A percentile compares a stretch with the other conserved stretches of the same genome.
Evolutionary conservation across 2,329 filamentous ascomycete genomes (phyloP).

Genomic region (Pseudogymnoascus sp.): DNA sequence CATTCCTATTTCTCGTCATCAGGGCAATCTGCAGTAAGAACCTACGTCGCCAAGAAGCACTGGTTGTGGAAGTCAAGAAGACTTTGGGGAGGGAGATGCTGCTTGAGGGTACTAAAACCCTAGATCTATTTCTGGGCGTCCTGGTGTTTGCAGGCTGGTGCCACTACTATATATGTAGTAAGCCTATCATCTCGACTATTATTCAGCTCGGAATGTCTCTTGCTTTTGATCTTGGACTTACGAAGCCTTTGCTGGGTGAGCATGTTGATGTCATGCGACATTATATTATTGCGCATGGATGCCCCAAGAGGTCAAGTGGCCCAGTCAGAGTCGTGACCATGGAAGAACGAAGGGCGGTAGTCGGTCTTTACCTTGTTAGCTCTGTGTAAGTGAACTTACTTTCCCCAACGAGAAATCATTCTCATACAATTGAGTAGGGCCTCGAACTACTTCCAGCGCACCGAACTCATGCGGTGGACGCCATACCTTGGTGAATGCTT

Average conservation of each 20-base stretch:
- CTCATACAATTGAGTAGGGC: not conserved
- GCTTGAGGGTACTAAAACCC: not conserved
- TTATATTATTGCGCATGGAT: not conserved
- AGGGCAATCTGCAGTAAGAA: not conserved
- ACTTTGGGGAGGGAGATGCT: conserved; percentile 1
- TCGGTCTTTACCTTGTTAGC: conserved; percentile 11
- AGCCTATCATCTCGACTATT: conserved; percentile 2
- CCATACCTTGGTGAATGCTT: conserved; percentile 15
- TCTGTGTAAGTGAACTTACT: conserved; percentile 11
- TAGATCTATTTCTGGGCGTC: not conserved
- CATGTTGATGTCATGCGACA: not conserved
- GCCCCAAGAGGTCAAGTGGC: not conserved
- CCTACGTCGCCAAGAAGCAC: not conserved
- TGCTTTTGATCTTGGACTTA: not conserved
- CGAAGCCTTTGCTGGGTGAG: not conserved
- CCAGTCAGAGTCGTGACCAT: not conserved
- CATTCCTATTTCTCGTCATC: not conserved
- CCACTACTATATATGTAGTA: not conserved
- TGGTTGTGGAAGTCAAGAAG: not conserved
- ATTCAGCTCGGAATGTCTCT: not conserved
- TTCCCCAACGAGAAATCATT: not conserved
- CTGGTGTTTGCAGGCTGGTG: conserved; percentile 2
- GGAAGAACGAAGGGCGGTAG: conserved; percentile 14
- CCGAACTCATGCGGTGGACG: conserved; percentile 14
- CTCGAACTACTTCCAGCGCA: conserved; percentile 13